Conservation (phyloP, 176 grass and related monocot species). For the Bonia amplexicaulis region DNA sequence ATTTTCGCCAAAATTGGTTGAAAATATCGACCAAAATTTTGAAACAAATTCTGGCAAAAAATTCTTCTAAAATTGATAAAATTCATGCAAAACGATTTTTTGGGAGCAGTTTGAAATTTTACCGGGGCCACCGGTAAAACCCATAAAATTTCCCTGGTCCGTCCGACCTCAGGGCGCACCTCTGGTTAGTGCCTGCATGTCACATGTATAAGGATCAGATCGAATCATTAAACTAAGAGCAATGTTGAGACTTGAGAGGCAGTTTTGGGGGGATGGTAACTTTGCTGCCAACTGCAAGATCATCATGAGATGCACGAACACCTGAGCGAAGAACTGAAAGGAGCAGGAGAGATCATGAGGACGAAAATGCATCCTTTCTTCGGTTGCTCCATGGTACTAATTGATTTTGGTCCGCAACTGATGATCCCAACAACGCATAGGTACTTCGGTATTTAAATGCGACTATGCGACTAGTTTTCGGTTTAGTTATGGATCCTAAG, state of each 20-base stretch:
- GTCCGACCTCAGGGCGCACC: not conserved
- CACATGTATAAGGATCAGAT: too few species aligned
- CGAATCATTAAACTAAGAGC: too few species aligned
- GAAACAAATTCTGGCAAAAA: too few species aligned
- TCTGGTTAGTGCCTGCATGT: not conserved
- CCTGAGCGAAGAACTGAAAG: not conserved
- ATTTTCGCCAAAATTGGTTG: too few species aligned
- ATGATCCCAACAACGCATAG: not conserved
- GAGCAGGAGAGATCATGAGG: not conserved
- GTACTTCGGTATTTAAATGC: not conserved
- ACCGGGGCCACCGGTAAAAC: too few species aligned
- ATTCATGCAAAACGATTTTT: too few species aligned
- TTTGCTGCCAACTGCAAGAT: not conserved
- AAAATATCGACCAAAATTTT: too few species aligned
- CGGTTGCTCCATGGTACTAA: not conserved
- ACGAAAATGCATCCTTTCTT: not conserved
- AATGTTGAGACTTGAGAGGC: too few species aligned
- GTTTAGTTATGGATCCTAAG: not conserved
- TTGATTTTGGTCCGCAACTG: not conserved
- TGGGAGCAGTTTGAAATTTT: too few species aligned
- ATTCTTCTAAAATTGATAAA: too few species aligned
- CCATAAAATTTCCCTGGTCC: too few species aligned
- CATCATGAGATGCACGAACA: not conserved
- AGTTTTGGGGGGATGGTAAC: too few species aligned
- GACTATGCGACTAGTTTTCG: not conserved